These are phyloP conservation scores for Paraphoma chrysanthemicola DNA, from an alignment of 2,329 filamentous ascomycete species.

Conservation along the genomic window DNA sequence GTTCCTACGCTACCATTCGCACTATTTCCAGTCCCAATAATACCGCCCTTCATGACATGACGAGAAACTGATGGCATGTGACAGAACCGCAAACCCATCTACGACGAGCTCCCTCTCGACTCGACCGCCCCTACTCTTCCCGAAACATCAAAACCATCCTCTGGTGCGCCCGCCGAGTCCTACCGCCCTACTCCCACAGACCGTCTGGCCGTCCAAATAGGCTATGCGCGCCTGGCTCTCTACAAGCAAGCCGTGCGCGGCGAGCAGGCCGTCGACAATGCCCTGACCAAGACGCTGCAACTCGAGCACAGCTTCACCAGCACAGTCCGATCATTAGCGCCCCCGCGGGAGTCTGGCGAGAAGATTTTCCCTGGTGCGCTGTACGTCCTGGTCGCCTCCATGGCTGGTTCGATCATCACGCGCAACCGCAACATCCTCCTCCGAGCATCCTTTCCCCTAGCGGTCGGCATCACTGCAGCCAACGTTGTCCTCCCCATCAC, in stretches of 20 bases:
- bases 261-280: constrained; percentile 83
- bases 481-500: constrained; percentile 88
- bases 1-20: constrained; percentile 1
- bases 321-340: constrained; percentile 88
- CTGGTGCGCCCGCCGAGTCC: constrained; percentile 36
- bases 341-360: constrained; percentile 84
- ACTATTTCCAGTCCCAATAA: neutral
- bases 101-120: constrained; percentile 66
- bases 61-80: neutral
- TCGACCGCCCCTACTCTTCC: constrained; percentile 45
- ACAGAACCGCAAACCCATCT: constrained; percentile 69
- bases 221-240: constrained; percentile 78
- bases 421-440: constrained; percentile 87
- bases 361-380: constrained; percentile 85
- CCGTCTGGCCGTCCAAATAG: constrained; percentile 82
- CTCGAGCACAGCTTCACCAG: constrained; percentile 89
- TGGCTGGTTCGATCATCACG: constrained; percentile 91
- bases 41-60: neutral
- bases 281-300: constrained; percentile 80
- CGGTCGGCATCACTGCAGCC: constrained; percentile 81
- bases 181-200: constrained; percentile 80
- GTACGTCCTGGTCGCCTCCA: constrained; percentile 91
- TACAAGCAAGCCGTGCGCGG: constrained; percentile 75
- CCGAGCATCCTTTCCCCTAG: constrained; percentile 76
- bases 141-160: constrained; percentile 27